phyloP scores from a whole-genome alignment of 2,329 filamentous ascomycete genomes.

The Diaporthe nobilis region DNA sequence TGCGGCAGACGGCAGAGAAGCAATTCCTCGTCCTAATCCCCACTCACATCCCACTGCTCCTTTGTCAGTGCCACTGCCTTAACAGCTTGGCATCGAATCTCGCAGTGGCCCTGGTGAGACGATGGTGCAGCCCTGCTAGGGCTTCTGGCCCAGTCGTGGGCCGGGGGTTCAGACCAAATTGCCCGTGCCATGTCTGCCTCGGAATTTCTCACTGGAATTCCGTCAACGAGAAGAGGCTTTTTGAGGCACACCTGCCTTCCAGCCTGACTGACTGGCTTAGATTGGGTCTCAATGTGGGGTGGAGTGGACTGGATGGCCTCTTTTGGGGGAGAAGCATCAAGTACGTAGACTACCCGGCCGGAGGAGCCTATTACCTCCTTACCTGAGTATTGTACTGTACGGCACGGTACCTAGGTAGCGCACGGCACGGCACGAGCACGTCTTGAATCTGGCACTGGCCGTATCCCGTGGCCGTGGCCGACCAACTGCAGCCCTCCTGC shows the following conservation, averaged over 20 bases:
- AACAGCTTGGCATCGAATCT: slow-evolving; percentile 31
- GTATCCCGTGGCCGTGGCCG: slow-evolving; percentile 10
- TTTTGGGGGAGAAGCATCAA: neutral
- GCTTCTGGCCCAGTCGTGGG: neutral
- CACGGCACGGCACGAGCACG: slow-evolving; percentile 26
- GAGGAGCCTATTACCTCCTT: neutral
- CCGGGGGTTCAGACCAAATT: neutral
- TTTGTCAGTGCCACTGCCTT: neutral
- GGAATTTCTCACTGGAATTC: neutral
- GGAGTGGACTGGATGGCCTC: neutral
- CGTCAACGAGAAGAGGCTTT: neutral
- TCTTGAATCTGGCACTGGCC: slow-evolving; percentile 4
- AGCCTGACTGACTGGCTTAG: neutral
- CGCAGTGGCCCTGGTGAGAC: neutral
- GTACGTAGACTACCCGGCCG: too few species aligned
- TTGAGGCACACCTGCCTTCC: neutral
- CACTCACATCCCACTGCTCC: neutral
- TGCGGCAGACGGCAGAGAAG: slow-evolving; percentile 15
- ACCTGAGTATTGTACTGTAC: neutral
- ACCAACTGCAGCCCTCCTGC: slow-evolving; percentile 3
- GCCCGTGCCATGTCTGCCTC: slow-evolving; percentile 5
- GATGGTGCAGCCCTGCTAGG: slow-evolving; percentile 30
- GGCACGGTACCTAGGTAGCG: slow-evolving; percentile 18
- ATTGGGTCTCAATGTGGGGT: slow-evolving; percentile 6
- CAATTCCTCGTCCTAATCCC: neutral